phyloP scores from a whole-genome alignment of 1,284 basidiomycete genomes.

The Papiliotrema nemorosa region DNA sequence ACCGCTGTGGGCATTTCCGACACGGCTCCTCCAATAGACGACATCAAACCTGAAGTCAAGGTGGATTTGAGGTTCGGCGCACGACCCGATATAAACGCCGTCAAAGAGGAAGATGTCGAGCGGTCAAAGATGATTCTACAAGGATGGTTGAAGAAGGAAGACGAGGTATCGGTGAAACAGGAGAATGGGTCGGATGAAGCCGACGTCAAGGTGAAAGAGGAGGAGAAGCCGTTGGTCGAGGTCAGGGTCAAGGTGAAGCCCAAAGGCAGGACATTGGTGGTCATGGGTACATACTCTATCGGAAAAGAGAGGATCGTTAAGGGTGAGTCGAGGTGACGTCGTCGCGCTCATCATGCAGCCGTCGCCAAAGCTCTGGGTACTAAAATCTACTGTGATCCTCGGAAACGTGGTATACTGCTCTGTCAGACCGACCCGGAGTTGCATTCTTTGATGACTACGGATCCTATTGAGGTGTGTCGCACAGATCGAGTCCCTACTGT shows the following conservation, averaged over 20 bases:
- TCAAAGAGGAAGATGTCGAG: constrained; percentile 29
- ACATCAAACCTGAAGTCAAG: constrained; percentile 31
- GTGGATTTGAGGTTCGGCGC: constrained; percentile 35
- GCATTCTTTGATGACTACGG: constrained; percentile 68
- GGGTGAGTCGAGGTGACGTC: constrained; percentile 53
- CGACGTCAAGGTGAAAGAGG: constrained; percentile 20
- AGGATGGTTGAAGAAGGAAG: constrained; percentile 47
- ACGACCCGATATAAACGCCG: constrained; percentile 19
- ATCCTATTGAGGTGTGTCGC: constrained; percentile 58
- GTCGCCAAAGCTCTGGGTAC: constrained; percentile 75
- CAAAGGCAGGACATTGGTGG: constrained; percentile 59
- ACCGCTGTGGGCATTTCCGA: constrained; percentile 51
- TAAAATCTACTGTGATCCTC: constrained; percentile 85
- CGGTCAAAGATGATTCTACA: constrained; percentile 48
- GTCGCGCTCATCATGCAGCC: constrained; percentile 52
- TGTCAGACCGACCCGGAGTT: constrained; percentile 81
- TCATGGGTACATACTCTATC: constrained; percentile 94
- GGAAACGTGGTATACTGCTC: constrained; percentile 72
- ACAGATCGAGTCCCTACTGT: background rate
- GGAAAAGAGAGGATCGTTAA: constrained; percentile 97
- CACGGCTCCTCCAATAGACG: constrained; percentile 38
- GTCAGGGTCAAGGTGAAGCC: constrained; percentile 16
- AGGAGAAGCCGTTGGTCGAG: background rate
- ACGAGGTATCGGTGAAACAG: constrained; percentile 24
- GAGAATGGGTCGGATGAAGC: background rate